Evolutionary conservation across 805 yeast species (phyloP).

Genomic region (Starmera dryadoides): DNA sequence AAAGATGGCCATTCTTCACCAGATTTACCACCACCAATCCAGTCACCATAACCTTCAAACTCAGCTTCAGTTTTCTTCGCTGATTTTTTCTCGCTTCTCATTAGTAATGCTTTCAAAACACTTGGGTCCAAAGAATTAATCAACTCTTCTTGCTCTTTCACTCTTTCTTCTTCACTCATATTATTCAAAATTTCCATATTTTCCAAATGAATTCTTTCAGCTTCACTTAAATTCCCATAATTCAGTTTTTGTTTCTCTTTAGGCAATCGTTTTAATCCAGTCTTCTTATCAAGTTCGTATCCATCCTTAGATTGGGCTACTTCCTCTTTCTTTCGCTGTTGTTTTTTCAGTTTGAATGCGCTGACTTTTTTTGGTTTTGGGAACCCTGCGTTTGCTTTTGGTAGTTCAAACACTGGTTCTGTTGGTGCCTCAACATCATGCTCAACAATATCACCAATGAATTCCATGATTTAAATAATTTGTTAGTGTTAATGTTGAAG

Average conservation of each 20-base stretch:
- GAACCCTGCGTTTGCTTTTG: constrained; percentile 80
- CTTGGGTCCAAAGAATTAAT: constrained; percentile 62
- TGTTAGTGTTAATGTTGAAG: no score
- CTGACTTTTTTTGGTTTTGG: constrained; percentile 78
- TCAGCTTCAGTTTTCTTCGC: constrained; percentile 9
- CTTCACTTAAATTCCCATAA: constrained; percentile 38
- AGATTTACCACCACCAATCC: constrained; percentile 22
- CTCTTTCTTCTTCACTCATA: constrained; percentile 63
- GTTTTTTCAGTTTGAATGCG: constrained; percentile 88
- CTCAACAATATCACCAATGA: constrained; percentile 84
- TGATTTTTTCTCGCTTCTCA: constrained; percentile 44
- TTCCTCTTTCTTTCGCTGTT: constrained; percentile 91
- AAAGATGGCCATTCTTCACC: constrained; percentile 17
- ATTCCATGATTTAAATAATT: no score
- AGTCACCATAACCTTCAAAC: constrained; percentile 20
- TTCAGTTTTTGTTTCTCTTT: constrained; percentile 75
- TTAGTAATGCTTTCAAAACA: constrained; percentile 49
- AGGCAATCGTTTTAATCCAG: constrained; percentile 73
- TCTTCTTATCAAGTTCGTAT: constrained; percentile 82
- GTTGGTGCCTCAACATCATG: constrained; percentile 90
- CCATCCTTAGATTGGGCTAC: constrained; percentile 94
- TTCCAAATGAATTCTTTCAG: constrained; percentile 71
- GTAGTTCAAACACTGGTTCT: constrained; percentile 93
- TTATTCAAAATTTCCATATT: constrained; percentile 53
- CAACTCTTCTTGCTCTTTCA: constrained; percentile 58